Percentiles rank a stretch among this genome's conserved stretches.
These are phyloP conservation scores for Fusarium sp. DNA, from an alignment of 2,329 filamentous ascomycete species.

Conservation along the genomic window DNA sequence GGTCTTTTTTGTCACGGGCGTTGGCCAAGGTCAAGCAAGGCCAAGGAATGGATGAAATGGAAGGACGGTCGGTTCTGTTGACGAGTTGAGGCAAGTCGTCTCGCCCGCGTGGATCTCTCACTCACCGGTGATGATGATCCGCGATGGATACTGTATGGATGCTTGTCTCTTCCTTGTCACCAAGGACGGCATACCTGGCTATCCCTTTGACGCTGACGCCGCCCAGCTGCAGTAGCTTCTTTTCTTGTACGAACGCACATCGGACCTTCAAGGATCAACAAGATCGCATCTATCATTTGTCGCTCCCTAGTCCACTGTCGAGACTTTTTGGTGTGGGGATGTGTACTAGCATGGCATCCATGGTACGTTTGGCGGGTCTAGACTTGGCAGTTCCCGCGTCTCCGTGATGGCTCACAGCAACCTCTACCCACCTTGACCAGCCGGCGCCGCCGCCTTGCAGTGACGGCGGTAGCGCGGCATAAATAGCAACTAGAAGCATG, in stretches of 20 bases:
- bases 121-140: neutral
- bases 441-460: neutral
- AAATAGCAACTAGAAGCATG: slow-evolving; percentile 6
- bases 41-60: neutral
- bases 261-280: slow-evolving; percentile 16
- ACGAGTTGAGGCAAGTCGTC: slow-evolving; percentile 1
- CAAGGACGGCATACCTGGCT: neutral
- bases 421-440: neutral
- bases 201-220: slow-evolving; percentile 3
- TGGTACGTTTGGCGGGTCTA: slow-evolving; percentile 6
- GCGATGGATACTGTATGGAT: neutral
- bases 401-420: slow-evolving; percentile 10
- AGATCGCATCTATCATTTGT: slow-evolving; percentile 31
- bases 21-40: neutral
- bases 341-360: neutral
- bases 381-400: slow-evolving; percentile 19
- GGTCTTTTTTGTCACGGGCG: slow-evolving; percentile 1
- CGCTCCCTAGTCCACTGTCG: slow-evolving; percentile 9
- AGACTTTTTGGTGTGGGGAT: slow-evolving; percentile 16
- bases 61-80: neutral
- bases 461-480: neutral
- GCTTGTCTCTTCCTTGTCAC: neutral
- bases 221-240: slow-evolving; percentile 25
- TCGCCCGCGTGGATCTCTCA: slow-evolving; percentile 6
- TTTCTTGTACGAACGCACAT: slow-evolving; percentile 19